phyloP scores from a whole-genome alignment of 768 basidiomycete genomes.

The Calocybe indica region DNA sequence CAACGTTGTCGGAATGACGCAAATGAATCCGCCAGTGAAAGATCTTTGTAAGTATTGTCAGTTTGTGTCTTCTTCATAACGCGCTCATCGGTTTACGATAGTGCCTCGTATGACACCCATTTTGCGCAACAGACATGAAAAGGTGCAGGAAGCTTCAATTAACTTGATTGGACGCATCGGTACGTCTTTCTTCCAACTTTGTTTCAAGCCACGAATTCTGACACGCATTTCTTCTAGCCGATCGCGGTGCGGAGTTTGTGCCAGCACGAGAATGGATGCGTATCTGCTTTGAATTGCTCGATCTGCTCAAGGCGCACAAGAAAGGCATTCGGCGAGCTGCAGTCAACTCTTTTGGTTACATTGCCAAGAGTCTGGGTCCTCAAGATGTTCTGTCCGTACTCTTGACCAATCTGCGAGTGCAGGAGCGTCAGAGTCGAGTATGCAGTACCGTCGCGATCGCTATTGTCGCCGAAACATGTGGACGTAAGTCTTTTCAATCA shows the following conservation, averaged over 20 bases:
- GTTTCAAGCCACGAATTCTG: conserved; percentile 10
- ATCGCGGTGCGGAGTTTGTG: conserved; percentile 98
- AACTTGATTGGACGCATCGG: conserved; percentile 97
- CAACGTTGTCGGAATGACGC: conserved; percentile 99
- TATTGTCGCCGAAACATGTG: conserved; percentile 91
- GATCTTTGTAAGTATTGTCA: conserved; percentile 76
- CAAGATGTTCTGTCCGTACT: conserved; percentile 96
- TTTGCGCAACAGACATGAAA: conserved; percentile 96
- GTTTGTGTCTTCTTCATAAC: background rate
- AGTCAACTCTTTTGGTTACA: conserved; percentile 99
- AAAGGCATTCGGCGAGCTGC: conserved; percentile 98
- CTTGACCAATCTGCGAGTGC: conserved; percentile 93
- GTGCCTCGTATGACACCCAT: conserved; percentile 99
- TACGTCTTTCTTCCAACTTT: conserved; percentile 28
- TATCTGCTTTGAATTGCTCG: conserved; percentile 97
- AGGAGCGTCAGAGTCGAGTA: conserved; percentile 98
- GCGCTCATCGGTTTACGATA: conserved; percentile 23
- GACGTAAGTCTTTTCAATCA: conserved; percentile 39
- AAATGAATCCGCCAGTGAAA: conserved; percentile 99
- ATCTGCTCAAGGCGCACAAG: conserved; percentile 97
- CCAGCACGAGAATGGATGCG: conserved; percentile 99
- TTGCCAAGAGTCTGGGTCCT: conserved; percentile 98
- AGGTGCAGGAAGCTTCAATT: conserved; percentile 99
- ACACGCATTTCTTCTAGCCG: conserved; percentile 40
- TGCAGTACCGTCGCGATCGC: conserved; percentile 98